A percentile compares a stretch with the other conserved stretches of the same genome.
phyloP scores from a whole-genome alignment of 345 rosid genomes.

The Populus nigra region DNA sequence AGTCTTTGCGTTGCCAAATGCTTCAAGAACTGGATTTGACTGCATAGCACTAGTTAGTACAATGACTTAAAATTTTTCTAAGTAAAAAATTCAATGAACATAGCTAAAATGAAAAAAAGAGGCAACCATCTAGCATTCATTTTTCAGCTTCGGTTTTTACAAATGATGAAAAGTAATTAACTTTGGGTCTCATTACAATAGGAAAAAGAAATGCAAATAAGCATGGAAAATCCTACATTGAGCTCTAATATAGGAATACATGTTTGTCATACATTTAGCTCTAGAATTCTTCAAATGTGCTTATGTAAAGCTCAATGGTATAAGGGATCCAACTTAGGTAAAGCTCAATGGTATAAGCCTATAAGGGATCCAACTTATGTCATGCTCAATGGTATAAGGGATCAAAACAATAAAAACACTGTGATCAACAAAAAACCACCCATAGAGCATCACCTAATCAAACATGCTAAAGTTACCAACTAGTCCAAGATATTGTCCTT shows the following conservation, averaged over 20 bases:
- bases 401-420: neutral
- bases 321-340: too few species aligned
- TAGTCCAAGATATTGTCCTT: neutral
- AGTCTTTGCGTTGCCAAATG: constrained; percentile 98
- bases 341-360: neutral
- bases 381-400: neutral
- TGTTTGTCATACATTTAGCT: neutral
- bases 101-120: neutral
- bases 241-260: too few species aligned
- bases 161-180: neutral
- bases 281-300: neutral
- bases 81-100: constrained; percentile 1
- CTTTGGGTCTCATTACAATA: neutral
- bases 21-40: constrained; percentile 99
- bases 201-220: neutral
- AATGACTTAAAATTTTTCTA: constrained; percentile 9
- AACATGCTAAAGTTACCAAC: neutral
- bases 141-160: neutral
- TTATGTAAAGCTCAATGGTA: neutral
- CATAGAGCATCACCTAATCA: neutral
- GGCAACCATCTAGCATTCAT: neutral
- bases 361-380: neutral
- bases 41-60: constrained; percentile 42
- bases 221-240: neutral
- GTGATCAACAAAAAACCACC: neutral